Base-by-base conservation (phyloP, 2,329 filamentous ascomycete species). In the Didymella glomerata region DNA sequence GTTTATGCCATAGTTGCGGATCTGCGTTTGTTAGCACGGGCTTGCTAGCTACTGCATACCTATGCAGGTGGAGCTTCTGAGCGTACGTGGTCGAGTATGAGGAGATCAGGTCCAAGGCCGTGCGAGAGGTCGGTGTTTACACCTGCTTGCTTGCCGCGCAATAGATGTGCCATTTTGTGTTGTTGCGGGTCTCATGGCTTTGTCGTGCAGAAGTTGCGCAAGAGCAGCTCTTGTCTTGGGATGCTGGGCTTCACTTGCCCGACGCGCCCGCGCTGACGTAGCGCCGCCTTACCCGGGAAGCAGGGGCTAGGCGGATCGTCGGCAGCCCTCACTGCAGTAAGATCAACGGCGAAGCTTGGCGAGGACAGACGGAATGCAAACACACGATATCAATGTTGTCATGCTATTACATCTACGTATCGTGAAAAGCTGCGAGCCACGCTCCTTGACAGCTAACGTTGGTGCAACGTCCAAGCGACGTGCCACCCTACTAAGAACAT, bases 111-210 rank as follows among this genome's bases (percentile, higher is more conserved):
- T 18, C 87, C 83, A 63, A 98, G 87, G 66, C 89, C 90, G 18
- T 88, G 88, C 51, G 93, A 97, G 66, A 99, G 85, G 80, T 98
- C 95, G 79, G 90, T 91, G 76, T 93, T 90, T 69, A 99, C 90
- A 72, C 95, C 95, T 57, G 92, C 87, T 84, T 98, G 95, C 84
- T 96, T 97, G 69, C 91, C 90, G 76, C 95, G 86, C 63, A 99
- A 82, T 76, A 98, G 94, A 70, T 90, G 87, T 54, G 93, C 88
- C 93, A 97, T 97, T 57, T 56, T 70, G 71, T 53, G 40, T 61
- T 50, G 62, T 49, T 67, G 62, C 24, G 59, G 63, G n/a, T n/a
- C n/a, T 73, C 74, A 75, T 75, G 62, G 67, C 69, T 71, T 60
- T 63, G 64, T 49, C 20, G 48, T 49, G 34, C 48, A 45, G 24